Base-by-base conservation (phyloP, 768 basidiomycete genomes). In the Suillus fuscotomentosus region DNA sequence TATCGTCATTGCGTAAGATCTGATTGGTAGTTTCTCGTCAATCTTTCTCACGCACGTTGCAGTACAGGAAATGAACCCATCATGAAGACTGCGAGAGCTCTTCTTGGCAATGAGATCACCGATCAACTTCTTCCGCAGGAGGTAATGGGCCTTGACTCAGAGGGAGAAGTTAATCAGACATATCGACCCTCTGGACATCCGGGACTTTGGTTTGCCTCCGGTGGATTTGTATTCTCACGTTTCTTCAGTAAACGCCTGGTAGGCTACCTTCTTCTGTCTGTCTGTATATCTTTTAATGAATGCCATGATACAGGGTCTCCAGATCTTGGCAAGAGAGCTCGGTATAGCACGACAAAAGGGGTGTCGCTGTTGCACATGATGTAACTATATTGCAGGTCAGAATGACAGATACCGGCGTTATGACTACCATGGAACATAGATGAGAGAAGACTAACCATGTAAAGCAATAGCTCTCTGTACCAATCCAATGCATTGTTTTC, bases 401-500 rank as follows among this genome's bases (percentile, higher is more conserved):
- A 22, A 22, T 22, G 11, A 22, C 47, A 13, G 1, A 47, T 47
- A 13, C 11, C n/a, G n/a, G 22, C 5, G 7, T n/a, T 62, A 31
- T 43, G n/a, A 56, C 71, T 68, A 92, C 90, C 90, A 91, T 2
- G 86, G 77, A 24, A 84, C 82, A 24, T 31, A 31, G 0, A 75
- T 80, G 15, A 90, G 70, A 36, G 76, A 72, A 43, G 84, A 82
- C 88, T 88, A 91, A 73, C 92, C 90, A 60, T 82, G 81, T 65
- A 91, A 69, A 13, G 91, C 79, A 15, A 78, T 79, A 7, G 75
- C 71, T 65, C 89, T 31, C 70, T 92, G 89, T 15, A 92, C 94
- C 94, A 70, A 97, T 97, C 76, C 95, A 91, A 85, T 20, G 92
- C 94, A 77, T 91, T 89, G 31, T 31, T 31, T 75, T 95, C 94